A percentile compares a stretch with the other conserved stretches of the same genome.
Evolutionary conservation across 2,329 filamentous ascomycete genomes (phyloP).

Genomic region (Trichoderma sp.): DNA sequence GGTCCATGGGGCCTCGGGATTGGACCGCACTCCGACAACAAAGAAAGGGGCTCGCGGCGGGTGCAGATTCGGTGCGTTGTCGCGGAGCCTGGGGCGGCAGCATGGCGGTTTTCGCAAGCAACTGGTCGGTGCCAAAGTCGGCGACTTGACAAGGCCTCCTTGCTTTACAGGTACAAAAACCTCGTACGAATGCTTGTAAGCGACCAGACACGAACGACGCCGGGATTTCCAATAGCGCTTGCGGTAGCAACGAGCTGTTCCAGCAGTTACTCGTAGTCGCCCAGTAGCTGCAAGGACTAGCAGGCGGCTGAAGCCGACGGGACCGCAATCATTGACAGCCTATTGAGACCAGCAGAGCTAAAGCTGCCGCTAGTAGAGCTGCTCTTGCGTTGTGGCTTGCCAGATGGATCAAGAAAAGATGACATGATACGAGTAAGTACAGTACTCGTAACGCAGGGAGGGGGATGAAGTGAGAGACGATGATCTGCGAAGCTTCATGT

Average conservation of each 20-base stretch:
- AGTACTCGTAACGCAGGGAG: neutral
- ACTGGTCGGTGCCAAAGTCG: neutral
- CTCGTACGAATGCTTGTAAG: neutral
- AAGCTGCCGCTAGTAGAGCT: neutral
- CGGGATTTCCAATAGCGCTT: neutral
- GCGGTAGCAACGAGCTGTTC: neutral
- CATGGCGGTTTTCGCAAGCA: neutral
- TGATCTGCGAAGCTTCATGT: constrained; percentile 3
- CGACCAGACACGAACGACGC: neutral
- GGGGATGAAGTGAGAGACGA: neutral
- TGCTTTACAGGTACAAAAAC: neutral
- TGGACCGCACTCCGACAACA: constrained; percentile 9
- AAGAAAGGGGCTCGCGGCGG: constrained; percentile 7
- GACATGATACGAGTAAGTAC: neutral
- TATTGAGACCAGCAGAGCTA: neutral
- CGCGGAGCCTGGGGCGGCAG: neutral
- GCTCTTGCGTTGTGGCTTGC: constrained; percentile 5
- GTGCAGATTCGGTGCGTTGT: neutral
- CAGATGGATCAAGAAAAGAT: neutral
- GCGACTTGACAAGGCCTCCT: neutral
- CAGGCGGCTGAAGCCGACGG: constrained; percentile 14
- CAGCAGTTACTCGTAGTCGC: neutral
- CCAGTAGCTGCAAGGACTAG: neutral
- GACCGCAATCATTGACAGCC: neutral
- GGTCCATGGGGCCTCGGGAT: constrained; percentile 9